These are phyloP conservation scores for Miscanthus lutarioriparius DNA, from an alignment of 176 grass and related monocot species.

Conservation along the genomic window DNA sequence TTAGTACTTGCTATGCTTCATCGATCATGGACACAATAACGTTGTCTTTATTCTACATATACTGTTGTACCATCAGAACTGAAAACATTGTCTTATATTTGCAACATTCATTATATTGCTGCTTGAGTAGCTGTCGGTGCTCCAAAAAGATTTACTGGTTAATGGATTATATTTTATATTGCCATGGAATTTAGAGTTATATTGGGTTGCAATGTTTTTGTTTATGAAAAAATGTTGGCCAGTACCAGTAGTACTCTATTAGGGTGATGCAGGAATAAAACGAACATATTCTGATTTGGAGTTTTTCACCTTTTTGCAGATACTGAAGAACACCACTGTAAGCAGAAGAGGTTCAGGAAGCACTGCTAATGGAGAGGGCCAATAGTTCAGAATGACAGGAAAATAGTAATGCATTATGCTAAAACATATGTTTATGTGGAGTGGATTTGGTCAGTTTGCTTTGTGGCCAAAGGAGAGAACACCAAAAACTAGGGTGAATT, in stretches of 20 bases:
- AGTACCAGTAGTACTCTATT: not conserved
- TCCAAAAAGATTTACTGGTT: not conserved
- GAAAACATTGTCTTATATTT: not conserved
- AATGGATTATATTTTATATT: not conserved
- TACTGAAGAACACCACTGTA: conserved; percentile 92
- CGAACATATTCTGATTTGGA: conserved; percentile 12
- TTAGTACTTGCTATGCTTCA: not conserved
- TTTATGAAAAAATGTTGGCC: not conserved
- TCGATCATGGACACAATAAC: not conserved
- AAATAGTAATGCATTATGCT: conserved; percentile 9
- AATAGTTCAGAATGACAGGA: conserved; percentile 39
- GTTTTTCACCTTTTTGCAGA: conserved; percentile 46
- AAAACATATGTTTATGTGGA: not conserved
- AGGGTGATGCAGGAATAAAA: not conserved
- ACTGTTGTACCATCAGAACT: not conserved
- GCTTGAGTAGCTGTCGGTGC: not conserved
- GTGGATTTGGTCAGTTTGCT: not conserved
- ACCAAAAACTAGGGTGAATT: not conserved
- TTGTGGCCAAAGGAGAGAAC: not conserved
- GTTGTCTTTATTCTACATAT: not conserved
- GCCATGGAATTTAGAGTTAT: not conserved
- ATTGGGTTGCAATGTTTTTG: not conserved
- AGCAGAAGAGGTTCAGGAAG: conserved; percentile 82
- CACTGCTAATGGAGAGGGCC: conserved; percentile 64
- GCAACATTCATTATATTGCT: not conserved